Conservation (phyloP, 1,284 basidiomycete species). For the Bjerkandera adusta region DNA sequence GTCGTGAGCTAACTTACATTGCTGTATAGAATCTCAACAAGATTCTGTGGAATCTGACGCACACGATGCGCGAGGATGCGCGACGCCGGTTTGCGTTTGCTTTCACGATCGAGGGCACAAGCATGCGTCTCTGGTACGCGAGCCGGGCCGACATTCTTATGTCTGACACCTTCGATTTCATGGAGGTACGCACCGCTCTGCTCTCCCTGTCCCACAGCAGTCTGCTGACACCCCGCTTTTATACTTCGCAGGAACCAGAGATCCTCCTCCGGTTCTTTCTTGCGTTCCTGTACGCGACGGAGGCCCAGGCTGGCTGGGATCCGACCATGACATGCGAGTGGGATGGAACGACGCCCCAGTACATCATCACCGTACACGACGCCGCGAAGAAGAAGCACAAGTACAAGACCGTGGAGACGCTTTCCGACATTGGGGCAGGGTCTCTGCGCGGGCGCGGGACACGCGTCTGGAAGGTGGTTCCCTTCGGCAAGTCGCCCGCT, state of each 20-base stretch:
- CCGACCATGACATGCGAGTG: constrained; percentile 6
- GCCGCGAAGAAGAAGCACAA: neutral
- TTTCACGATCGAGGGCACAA: constrained; percentile 10
- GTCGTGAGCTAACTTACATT: neutral
- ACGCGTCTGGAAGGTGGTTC: constrained; percentile 5
- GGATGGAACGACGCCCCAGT: neutral
- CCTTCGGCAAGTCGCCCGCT: neutral
- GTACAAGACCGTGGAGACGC: no score
- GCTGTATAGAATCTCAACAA: neutral
- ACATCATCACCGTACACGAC: constrained; percentile 4
- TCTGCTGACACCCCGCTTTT: neutral
- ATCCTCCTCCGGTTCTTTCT: constrained; percentile 9
- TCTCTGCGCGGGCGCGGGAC: constrained; percentile 6
- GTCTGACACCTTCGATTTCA: constrained; percentile 5
- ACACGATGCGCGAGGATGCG: constrained; percentile 11
- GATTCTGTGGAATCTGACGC: constrained; percentile 7
- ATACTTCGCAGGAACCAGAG: neutral
- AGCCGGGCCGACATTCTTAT: constrained; percentile 6
- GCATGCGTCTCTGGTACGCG: constrained; percentile 10
- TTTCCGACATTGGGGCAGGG: constrained; percentile 3
- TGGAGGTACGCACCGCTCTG: neutral
- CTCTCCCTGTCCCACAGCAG: neutral
- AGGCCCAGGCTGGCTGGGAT: constrained; percentile 9
- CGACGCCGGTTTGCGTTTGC: constrained; percentile 11
- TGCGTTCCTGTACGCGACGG: neutral